A percentile compares a stretch with the other conserved stretches of the same genome.
Evolutionary conservation across 352 stramenopile genomes (phyloP).

Genomic region (Globisporangium nodosum): DNA sequence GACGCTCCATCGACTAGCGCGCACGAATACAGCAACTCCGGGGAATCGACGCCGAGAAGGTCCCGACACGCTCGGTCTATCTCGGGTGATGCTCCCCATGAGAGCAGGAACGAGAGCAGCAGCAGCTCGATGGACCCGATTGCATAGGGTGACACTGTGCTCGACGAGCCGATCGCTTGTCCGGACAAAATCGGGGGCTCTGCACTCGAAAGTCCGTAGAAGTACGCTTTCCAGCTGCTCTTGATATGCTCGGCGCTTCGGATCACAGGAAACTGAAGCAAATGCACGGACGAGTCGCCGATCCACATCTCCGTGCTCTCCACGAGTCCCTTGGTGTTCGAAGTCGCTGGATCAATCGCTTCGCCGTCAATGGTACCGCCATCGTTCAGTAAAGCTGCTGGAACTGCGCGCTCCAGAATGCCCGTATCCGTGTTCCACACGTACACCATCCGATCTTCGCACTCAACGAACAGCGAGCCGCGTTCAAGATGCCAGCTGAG

Average conservation of each 20-base stretch:
- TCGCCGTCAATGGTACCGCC: constrained; percentile 28
- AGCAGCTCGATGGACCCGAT: constrained; percentile 68
- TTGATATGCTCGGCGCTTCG: constrained; percentile 67
- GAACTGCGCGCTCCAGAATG: constrained; percentile 60
- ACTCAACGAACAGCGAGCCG: constrained; percentile 58
- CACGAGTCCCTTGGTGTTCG: constrained; percentile 26
- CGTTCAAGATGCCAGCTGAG: constrained; percentile 64
- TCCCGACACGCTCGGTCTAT: constrained; percentile 59
- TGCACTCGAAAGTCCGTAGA: constrained; percentile 22
- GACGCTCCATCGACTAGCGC: constrained; percentile 50
- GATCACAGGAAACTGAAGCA: constrained; percentile 63
- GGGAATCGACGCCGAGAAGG: constrained; percentile 50
- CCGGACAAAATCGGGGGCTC: constrained; percentile 2
- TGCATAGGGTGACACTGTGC: constrained; percentile 38
- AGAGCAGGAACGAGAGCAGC: constrained; percentile 69
- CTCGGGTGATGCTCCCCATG: constrained; percentile 57
- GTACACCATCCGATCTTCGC: constrained; percentile 68
- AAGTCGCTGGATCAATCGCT: background rate
- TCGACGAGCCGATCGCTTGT: background rate
- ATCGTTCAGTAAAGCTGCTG: constrained; percentile 43
- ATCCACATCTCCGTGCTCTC: constrained; percentile 50
- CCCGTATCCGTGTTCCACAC: constrained; percentile 79
- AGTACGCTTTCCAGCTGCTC: constrained; percentile 62
- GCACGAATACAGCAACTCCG: constrained; percentile 55
- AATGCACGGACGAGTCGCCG: constrained; percentile 45